A percentile compares a stretch with the other conserved stretches of the same genome.
Conservation (phyloP, 495 filamentous ascomycete species). For the Delitschia confertaspora region DNA sequence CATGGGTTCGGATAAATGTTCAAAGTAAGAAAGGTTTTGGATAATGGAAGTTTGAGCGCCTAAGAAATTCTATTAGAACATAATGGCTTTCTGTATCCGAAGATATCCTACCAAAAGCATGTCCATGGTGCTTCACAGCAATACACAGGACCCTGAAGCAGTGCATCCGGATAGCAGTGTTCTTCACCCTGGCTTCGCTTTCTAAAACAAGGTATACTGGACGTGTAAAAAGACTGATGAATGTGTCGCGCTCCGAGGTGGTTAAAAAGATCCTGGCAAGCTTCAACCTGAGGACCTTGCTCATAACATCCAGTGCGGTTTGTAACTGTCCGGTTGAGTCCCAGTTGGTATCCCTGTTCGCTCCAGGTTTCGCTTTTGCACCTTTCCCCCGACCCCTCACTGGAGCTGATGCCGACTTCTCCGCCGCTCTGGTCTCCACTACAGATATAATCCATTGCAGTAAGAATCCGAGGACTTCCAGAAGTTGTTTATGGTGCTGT, state of each 20-base stretch:
- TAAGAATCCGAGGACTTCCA: constrained; percentile 92
- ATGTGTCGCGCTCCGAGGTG: constrained; percentile 92
- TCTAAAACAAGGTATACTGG: constrained; percentile 90
- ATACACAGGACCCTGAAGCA: constrained; percentile 94
- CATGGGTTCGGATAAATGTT: constrained; percentile 97
- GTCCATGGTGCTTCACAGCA: constrained; percentile 95
- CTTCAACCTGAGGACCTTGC: constrained; percentile 89
- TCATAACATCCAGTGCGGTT: constrained; percentile 84
- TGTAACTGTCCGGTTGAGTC: constrained; percentile 83
- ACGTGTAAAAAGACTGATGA: constrained; percentile 85
- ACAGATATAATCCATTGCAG: constrained; percentile 90
- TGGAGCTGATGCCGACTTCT: constrained; percentile 65
- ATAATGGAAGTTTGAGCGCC: constrained; percentile 96
- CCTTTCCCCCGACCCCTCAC: constrained; percentile 62
- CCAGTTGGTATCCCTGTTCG: constrained; percentile 65
- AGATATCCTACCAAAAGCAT: constrained; percentile 75
- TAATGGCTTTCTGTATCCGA: not conserved
- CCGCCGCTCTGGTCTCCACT: constrained; percentile 85
- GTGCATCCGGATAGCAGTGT: constrained; percentile 85
- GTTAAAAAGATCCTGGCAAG: constrained; percentile 87
- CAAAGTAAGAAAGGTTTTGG: constrained; percentile 95
- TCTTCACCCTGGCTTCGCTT: constrained; percentile 88
- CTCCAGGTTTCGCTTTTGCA: constrained; percentile 54
- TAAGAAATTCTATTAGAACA: constrained; percentile 34
- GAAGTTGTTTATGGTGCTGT: constrained; percentile 74